These are phyloP conservation scores for Chlamydomonas sp. DNA, from an alignment of 139 green algal genomes.

Conservation along the genomic window DNA sequence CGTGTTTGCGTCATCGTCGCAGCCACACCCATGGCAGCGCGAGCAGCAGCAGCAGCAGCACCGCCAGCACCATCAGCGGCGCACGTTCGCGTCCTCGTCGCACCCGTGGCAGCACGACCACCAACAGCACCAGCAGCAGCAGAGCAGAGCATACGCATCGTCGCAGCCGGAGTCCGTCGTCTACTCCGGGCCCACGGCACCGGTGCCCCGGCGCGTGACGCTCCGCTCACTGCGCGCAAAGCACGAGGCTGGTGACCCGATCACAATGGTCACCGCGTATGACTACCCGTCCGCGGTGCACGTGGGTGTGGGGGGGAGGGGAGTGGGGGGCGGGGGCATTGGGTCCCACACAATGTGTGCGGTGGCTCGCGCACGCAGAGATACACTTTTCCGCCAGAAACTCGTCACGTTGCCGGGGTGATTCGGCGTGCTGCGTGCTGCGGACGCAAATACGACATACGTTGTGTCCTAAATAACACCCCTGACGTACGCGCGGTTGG, in stretches of 20 bases:
- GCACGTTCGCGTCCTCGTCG: background rate
- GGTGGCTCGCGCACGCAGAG: too few relatives aligned
- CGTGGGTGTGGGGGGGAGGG: constrained; percentile 48
- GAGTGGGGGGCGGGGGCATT: too few relatives aligned
- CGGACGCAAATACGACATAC: too few relatives aligned
- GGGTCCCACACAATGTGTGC: too few relatives aligned
- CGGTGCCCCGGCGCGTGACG: constrained; percentile 62
- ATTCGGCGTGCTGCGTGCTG: too few relatives aligned
- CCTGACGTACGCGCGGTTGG: constrained; percentile 62
- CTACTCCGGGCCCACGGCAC: constrained; percentile 47
- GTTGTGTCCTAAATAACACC: too few relatives aligned
- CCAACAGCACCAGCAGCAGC: background rate
- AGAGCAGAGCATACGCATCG: background rate
- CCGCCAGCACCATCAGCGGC: too few relatives aligned
- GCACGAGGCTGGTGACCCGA: constrained; percentile 61
- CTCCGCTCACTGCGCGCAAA: constrained; percentile 74
- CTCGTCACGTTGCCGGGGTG: too few relatives aligned
- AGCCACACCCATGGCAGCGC: too few relatives aligned
- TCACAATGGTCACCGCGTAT: constrained; percentile 96
- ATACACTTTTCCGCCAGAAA: background rate
- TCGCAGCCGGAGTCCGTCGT: constrained; percentile 51
- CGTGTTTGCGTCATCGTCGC: too few relatives aligned
- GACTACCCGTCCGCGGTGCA: constrained; percentile 98
- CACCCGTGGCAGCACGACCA: background rate
- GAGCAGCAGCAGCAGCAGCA: too few relatives aligned